These are phyloP conservation scores for Teratosphaeria pseudoeucalypti DNA, from an alignment of 2,329 filamentous ascomycete species.

Conservation along the genomic window DNA sequence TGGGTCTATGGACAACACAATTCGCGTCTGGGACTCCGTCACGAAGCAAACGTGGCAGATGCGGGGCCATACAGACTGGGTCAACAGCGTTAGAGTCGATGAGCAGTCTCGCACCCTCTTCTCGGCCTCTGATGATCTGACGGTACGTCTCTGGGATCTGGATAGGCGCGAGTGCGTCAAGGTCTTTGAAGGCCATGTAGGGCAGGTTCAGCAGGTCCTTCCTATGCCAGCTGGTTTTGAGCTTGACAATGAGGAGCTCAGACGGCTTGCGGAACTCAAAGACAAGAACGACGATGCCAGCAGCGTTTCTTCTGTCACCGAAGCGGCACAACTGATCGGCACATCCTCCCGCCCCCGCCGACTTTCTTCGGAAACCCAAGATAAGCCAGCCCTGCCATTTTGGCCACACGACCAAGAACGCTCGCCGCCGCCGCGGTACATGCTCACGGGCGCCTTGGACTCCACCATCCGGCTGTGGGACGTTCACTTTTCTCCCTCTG, in stretches of 20 bases:
- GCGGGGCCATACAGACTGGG: constrained; percentile 83
- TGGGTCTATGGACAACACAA: constrained; percentile 77
- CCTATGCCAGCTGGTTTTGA: constrained; percentile 81
- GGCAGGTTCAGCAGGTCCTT: constrained; percentile 86
- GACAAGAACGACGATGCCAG: constrained; percentile 42
- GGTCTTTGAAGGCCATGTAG: constrained; percentile 79
- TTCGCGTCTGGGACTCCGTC: constrained; percentile 88
- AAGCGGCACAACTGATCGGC: not conserved
- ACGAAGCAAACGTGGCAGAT: constrained; percentile 71
- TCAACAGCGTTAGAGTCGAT: constrained; percentile 90
- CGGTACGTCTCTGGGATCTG: constrained; percentile 84
- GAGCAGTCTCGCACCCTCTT: constrained; percentile 62
- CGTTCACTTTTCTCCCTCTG: constrained; percentile 35
- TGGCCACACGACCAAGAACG: constrained; percentile 55
- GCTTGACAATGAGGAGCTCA: constrained; percentile 54
- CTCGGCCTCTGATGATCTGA: constrained; percentile 88
- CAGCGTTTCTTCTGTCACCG: constrained; percentile 19
- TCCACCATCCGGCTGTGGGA: constrained; percentile 91
- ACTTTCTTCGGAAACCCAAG: constrained; percentile 5
- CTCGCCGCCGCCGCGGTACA: constrained; percentile 73
- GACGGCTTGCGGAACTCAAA: constrained; percentile 27
- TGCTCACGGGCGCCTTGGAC: constrained; percentile 85
- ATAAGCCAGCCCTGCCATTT: constrained; percentile 24
- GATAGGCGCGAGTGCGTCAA: constrained; percentile 70
- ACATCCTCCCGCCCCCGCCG: constrained; percentile 6